Evolutionary conservation across 2,329 filamentous ascomycete genomes (phyloP).

Genomic region (Fusarium fracticaudum): DNA sequence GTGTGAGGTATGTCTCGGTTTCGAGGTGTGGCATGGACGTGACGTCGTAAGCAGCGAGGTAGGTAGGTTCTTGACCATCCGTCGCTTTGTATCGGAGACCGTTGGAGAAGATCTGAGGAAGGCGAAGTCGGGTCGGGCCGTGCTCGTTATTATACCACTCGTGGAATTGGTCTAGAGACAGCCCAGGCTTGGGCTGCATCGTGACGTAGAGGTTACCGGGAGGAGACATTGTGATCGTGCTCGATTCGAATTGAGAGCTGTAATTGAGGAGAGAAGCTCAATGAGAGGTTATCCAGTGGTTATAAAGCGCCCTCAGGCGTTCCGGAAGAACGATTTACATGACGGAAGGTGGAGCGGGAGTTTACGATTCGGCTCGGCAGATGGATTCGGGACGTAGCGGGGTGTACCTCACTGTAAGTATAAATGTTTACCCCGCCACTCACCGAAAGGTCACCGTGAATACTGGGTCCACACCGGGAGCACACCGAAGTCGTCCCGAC

Average conservation of each 20-base stretch:
- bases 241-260: not conserved
- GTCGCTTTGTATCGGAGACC: slow-evolving; percentile 81
- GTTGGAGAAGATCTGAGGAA: slow-evolving; percentile 77
- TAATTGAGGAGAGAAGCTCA: not conserved
- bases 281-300: not conserved
- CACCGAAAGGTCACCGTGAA: slow-evolving; percentile 21
- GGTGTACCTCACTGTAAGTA: slow-evolving; percentile 13
- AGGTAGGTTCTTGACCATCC: slow-evolving; percentile 71
- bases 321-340: slow-evolving; percentile 45
- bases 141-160: slow-evolving; percentile 97
- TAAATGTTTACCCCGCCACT: slow-evolving; percentile 46
- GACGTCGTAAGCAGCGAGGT: slow-evolving; percentile 85
- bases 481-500: not conserved
- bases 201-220: slow-evolving; percentile 85
- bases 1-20: slow-evolving; percentile 73
- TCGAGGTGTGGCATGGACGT: slow-evolving; percentile 76
- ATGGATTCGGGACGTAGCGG: slow-evolving; percentile 42
- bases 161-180: slow-evolving; percentile 78
- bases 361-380: slow-evolving; percentile 43
- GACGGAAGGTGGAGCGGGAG: slow-evolving; percentile 32
- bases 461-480: not conserved
- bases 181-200: slow-evolving; percentile 78
- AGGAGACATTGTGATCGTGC: slow-evolving; percentile 47
- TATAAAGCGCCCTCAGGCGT: slow-evolving; percentile 17
- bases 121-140: slow-evolving; percentile 79